phyloP scores from a whole-genome alignment of 2,329 filamentous ascomycete genomes.

The Venturia aucupariae region DNA sequence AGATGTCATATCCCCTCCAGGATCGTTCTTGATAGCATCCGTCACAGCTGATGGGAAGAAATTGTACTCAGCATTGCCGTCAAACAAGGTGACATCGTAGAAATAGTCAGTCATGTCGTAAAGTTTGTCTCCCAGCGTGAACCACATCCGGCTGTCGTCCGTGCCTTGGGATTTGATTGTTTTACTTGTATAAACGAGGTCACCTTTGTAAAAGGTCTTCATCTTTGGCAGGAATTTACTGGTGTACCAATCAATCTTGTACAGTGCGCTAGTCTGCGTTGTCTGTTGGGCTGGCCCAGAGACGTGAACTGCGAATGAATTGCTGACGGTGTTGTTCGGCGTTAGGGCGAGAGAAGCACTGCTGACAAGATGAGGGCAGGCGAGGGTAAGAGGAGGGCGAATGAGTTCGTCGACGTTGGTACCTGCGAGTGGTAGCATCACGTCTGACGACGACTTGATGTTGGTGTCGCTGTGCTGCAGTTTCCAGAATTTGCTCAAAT shows the following conservation, averaged over 20 bases:
- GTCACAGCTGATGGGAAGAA: slow-evolving; percentile 65
- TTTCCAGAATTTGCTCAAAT: slow-evolving; percentile 82
- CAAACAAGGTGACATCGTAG: slow-evolving; percentile 54
- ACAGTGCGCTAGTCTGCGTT: slow-evolving; percentile 49
- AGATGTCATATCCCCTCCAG: slow-evolving; percentile 68
- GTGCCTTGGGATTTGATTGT: slow-evolving; percentile 57
- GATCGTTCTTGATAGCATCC: slow-evolving; percentile 61
- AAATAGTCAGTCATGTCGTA: slow-evolving; percentile 94
- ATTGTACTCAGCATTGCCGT: slow-evolving; percentile 47
- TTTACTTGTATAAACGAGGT: slow-evolving; percentile 61
- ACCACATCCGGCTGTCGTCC: slow-evolving; percentile 64
- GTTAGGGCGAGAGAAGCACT: slow-evolving; percentile 46
- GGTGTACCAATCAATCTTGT: slow-evolving; percentile 66
- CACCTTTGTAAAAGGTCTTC: slow-evolving; percentile 76
- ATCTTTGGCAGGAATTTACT: slow-evolving; percentile 67
- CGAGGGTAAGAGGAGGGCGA: slow-evolving; percentile 61
- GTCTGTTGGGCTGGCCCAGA: slow-evolving; percentile 54
- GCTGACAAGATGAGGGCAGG: slow-evolving; percentile 65
- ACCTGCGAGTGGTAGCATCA: slow-evolving; percentile 74
- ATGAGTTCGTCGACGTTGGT: slow-evolving; percentile 79
- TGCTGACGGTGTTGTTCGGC: slow-evolving; percentile 54
- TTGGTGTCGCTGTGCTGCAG: slow-evolving; percentile 68
- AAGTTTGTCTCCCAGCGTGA: slow-evolving; percentile 63
- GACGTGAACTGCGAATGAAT: slow-evolving; percentile 48
- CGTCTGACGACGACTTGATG: slow-evolving; percentile 47